Conservation (phyloP, 108 stramenopile species). For the Cyclostephanos tholiformis region DNA sequence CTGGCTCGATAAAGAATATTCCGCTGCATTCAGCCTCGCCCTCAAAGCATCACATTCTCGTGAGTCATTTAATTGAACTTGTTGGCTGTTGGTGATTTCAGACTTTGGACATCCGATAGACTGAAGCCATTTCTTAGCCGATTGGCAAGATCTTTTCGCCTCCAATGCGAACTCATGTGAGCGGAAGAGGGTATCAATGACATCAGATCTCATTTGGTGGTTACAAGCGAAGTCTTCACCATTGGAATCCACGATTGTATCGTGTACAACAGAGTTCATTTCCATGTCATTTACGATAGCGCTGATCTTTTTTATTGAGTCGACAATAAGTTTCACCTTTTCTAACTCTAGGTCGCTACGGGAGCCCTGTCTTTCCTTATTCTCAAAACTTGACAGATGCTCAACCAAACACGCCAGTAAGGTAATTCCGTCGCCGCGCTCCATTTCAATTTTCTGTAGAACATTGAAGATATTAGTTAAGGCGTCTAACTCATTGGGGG, state of each 20-base stretch:
- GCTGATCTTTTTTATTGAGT: slow-evolving; percentile 34
- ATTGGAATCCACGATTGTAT: background rate
- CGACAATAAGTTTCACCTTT: slow-evolving; percentile 18
- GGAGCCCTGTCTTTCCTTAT: background rate
- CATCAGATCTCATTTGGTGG: slow-evolving; percentile 38
- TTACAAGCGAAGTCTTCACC: slow-evolving; percentile 20
- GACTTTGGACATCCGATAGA: slow-evolving; percentile 43
- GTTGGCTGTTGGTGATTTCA: slow-evolving; percentile 8
- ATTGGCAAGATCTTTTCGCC: slow-evolving; percentile 61
- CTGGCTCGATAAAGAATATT: slow-evolving; percentile 43
- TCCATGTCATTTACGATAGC: background rate
- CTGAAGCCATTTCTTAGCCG: slow-evolving; percentile 71
- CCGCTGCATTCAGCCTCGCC: slow-evolving; percentile 47
- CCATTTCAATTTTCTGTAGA: slow-evolving; percentile 49
- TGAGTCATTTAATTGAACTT: slow-evolving; percentile 12
- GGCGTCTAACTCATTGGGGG: background rate
- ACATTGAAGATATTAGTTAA: background rate
- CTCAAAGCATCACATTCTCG: slow-evolving; percentile 50
- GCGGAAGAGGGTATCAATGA: slow-evolving; percentile 52
- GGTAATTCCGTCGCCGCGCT: slow-evolving; percentile 69
- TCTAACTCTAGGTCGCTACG: background rate
- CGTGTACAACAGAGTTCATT: background rate
- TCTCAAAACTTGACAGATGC: slow-evolving; percentile 39
- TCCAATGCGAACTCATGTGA: slow-evolving; percentile 71
- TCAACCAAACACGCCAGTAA: slow-evolving; percentile 68